phyloP scores from a whole-genome alignment of 139 green algal species.

The Coccomyxa sp. region DNA sequence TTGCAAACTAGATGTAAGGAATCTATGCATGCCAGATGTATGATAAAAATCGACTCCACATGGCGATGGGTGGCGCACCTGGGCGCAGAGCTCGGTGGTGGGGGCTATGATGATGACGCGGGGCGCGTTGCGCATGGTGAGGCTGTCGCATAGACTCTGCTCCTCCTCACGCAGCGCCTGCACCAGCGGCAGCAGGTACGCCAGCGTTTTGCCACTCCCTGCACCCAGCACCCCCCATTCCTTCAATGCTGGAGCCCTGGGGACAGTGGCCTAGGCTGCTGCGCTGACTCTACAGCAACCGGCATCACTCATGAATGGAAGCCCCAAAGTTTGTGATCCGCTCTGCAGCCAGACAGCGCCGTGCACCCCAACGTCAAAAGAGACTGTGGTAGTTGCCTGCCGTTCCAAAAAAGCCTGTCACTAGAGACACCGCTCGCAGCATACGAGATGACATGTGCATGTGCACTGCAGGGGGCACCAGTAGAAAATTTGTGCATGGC shows the following conservation, averaged over 20 bases:
- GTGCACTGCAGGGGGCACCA: no score
- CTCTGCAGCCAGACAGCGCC: not conserved
- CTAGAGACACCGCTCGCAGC: no score
- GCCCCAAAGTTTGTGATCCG: not conserved
- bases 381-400: no score
- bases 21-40: no score
- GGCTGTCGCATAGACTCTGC: not conserved
- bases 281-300: no score
- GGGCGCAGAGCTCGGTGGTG: slow-evolving; percentile 50
- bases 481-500: no score
- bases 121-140: slow-evolving; percentile 19
- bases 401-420: no score
- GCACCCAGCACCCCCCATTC: not conserved
- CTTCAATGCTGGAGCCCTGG: no score
- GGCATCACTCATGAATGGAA: not conserved
- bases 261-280: no score
- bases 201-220: slow-evolving; percentile 84
- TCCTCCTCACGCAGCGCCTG: slow-evolving; percentile 56
- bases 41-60: no score
- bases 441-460: no score
- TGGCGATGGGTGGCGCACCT: slow-evolving; percentile 24
- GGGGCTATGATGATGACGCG: slow-evolving; percentile 58
- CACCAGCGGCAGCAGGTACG: slow-evolving; percentile 80
- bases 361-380: not conserved
- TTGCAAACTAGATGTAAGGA: no score